Base-by-base conservation (phyloP, 805 yeast species). In the Ogataea saltuana region DNA sequence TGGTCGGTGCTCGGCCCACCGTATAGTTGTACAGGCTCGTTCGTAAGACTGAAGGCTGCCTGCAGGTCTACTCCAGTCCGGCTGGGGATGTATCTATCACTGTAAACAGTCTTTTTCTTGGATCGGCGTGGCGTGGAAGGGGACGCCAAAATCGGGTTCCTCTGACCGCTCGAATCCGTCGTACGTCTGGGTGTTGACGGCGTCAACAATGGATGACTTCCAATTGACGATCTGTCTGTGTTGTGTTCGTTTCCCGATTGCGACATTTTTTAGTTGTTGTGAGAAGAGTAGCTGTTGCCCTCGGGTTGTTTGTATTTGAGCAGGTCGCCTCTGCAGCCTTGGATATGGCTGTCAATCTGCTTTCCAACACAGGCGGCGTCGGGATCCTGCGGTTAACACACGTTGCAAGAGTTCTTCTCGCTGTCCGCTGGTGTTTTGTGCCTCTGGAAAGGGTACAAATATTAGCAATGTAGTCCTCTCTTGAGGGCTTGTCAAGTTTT, bases 11-110 rank as follows among this genome's bases (percentile, higher is more conserved):
- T 16, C 2, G 40, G 32, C 3, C 41, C 33, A 9, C 46, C 39
- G 32, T 37, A 51, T 2, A 51, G 36, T 19, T 45, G 46, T 11
- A 47, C 33, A 7, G 49, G 28, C 11, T 51, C 54, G 26, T 44
- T 45, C 10, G 54, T 73, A 38, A 81, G 65, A 45, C 81, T 76
- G 61, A 81, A 84, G 6, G 96, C 96, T 0, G 97, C 88, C 56
- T 88, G 93, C 12, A 91, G 68, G 56, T 88, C 95, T 19, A 88
- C 77, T 1, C 96, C 96, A 1, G 87, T 81, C 37, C 99, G 68
- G 47, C 78, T 81, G 4, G 99, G 99, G 20, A 93, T 87, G 62
- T 81, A 88, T 43, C 98, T 70, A 63, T 90, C 99, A 49, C 86
- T 81, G 64, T 85, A 86, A 1, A 78, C 70, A 3, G 76, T 64